Base-by-base conservation (phyloP, 208 protist genomes). In the Leptomonas seymouri region DNA sequence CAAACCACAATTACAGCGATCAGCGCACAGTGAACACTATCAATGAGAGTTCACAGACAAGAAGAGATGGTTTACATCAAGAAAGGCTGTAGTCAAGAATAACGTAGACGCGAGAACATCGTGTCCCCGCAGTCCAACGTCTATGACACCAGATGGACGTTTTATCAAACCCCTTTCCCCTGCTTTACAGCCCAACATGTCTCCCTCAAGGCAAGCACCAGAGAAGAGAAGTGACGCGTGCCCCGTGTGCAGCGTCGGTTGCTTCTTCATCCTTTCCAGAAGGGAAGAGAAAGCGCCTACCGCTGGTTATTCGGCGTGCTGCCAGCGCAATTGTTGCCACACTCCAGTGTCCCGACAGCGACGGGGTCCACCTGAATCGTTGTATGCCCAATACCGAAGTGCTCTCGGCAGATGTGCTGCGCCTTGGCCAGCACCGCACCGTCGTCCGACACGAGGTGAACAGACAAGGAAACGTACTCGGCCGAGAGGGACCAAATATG, bases 401-500 rank as follows among this genome's bases (percentile, higher is more conserved):
- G 70, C 15, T 63, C 28, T 31, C 76, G 41, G 44, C 82, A 86
- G 6, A 97, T 49, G 16, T 89, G 54, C 74, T 94, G 74, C 30
- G 91, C 90, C 58, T 85, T 85, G 20, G 50, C 45, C 39, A 96
- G 67, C 9, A 93, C 80, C 5, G 53, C 46, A n/a, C 60, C 46
- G 20, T 86, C 63, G 21, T 85, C 76, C 0, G 85, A 82, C 3
- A 91, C 87, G 20, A 97, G 56, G 76, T 97, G 94, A 4, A 87
- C 91, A 0, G 86, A 93, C 4, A 97, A 74, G 14, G 89, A 84
- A 21, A 85, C 67, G 60, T 90, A 94, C 46, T 94, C 91, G 27
- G 84, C 65, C 2, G 89, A 93, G 11, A 97, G 82, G 5, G 85
- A 94, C 93, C 93, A 97, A 7, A 97, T 84, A 62, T 97, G 94